A percentile compares a stretch with the other conserved stretches of the same genome.
Conservation (phyloP, 176 grass and related monocot genomes). For the Musa beccarii region DNA sequence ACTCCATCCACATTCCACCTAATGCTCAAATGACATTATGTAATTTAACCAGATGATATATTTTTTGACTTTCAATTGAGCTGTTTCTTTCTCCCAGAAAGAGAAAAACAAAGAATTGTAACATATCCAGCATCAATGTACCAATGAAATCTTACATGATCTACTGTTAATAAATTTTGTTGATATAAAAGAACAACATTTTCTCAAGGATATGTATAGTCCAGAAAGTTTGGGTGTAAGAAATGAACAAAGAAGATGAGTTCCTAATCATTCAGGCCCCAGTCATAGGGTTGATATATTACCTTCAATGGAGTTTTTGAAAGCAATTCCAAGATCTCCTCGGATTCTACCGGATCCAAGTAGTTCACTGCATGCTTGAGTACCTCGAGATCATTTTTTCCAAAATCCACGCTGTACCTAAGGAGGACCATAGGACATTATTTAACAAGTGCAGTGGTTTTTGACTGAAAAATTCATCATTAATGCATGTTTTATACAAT, state of each 20-base stretch:
- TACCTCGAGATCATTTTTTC: conserved; percentile 73
- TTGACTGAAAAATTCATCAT: background rate
- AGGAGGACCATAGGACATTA: conserved; percentile 10
- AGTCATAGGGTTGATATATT: conserved; percentile 70
- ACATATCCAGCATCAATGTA: too few relatives aligned
- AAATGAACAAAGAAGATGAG: background rate
- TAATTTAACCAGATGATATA: too few relatives aligned
- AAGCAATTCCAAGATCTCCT: conserved; percentile 66
- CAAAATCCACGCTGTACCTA: conserved; percentile 87
- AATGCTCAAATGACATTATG: too few relatives aligned
- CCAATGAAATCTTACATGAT: too few relatives aligned
- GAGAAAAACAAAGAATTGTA: too few relatives aligned
- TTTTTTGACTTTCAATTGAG: too few relatives aligned
- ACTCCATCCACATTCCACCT: too few relatives aligned
- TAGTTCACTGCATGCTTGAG: conserved; percentile 92
- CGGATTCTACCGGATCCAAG: conserved; percentile 50
- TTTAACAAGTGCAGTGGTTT: background rate
- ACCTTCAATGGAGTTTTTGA: conserved; percentile 63
- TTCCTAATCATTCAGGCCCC: conserved; percentile 63
- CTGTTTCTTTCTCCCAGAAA: too few relatives aligned
- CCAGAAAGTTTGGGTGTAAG: background rate
- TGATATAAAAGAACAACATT: too few relatives aligned
- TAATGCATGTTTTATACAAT: background rate
- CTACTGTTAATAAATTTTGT: too few relatives aligned
- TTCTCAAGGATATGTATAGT: too few relatives aligned